Evolutionary conservation across 2,329 filamentous ascomycete species (phyloP).

Genomic region (Fusarium piperis): DNA sequence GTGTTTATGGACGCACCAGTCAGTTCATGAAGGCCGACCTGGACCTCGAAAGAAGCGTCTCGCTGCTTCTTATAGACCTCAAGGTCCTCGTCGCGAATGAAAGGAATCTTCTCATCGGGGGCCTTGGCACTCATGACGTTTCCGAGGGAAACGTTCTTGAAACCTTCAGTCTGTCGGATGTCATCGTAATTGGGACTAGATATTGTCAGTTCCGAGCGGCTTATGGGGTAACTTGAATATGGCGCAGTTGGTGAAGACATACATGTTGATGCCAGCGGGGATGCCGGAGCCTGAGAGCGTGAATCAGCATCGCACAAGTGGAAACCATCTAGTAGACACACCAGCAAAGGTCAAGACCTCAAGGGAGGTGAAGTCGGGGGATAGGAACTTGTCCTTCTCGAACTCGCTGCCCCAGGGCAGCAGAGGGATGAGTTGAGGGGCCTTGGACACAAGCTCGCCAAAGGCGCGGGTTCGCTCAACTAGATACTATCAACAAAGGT

Average conservation of each 20-base stretch:
- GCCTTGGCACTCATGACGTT: constrained; percentile 93
- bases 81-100: constrained; percentile 83
- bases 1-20: constrained; percentile 51
- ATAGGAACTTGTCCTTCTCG: constrained; percentile 95
- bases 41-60: constrained; percentile 90
- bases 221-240: neutral
- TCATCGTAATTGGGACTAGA: constrained; percentile 73
- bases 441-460: constrained; percentile 82
- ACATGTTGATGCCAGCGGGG: constrained; percentile 74
- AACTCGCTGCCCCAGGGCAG: constrained; percentile 90
- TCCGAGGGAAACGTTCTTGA: constrained; percentile 93
- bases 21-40: constrained; percentile 94
- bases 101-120: constrained; percentile 90
- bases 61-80: constrained; percentile 83
- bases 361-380: constrained; percentile 93
- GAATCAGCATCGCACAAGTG: constrained; percentile 46
- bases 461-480: constrained; percentile 90
- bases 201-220: constrained; percentile 13
- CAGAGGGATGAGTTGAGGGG: constrained; percentile 85
- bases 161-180: constrained; percentile 83
- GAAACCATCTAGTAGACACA: constrained; percentile 8
- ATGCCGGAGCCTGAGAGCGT: constrained; percentile 64
- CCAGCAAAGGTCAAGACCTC: constrained; percentile 84
- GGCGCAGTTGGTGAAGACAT: constrained; percentile 14
- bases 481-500: constrained; percentile 26